These are phyloP conservation scores for Limonium bicolor DNA, from an alignment of 148 eudicot species.

Conservation along the genomic window DNA sequence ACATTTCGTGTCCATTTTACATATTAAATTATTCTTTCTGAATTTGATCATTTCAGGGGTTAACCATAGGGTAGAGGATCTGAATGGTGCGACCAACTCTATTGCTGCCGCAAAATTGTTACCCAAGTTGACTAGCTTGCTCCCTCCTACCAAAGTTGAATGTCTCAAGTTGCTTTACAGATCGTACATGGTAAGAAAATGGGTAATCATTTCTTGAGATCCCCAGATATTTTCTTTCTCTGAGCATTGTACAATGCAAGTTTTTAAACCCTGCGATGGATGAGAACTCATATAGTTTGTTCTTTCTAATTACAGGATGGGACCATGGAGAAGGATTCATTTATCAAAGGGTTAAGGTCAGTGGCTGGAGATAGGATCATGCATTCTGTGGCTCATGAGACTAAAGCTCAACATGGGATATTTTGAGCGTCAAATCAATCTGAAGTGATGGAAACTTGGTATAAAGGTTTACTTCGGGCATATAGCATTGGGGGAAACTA, in stretches of 20 bases:
- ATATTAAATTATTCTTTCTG: not conserved
- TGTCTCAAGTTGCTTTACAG: slow-evolving; percentile 20
- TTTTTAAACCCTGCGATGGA: not conserved
- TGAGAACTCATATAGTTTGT: not conserved
- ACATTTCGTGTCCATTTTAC: not conserved
- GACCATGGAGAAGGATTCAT: slow-evolving; percentile 24
- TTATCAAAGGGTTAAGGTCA: slow-evolving; percentile 23
- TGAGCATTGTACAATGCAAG: not conserved
- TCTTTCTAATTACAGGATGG: slow-evolving; percentile 31
- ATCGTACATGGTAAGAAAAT: slow-evolving; percentile 35
- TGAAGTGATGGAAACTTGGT: too few species aligned
- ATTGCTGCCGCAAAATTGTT: slow-evolving; percentile 19
- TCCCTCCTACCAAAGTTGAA: slow-evolving; percentile 23
- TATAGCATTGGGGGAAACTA: too few species aligned
- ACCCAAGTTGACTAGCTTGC: slow-evolving; percentile 17
- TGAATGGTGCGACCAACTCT: slow-evolving; percentile 6
- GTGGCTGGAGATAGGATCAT: slow-evolving; percentile 40
- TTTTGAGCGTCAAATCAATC: too few species aligned
- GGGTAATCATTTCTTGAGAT: too few species aligned
- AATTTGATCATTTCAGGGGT: slow-evolving; percentile 6
- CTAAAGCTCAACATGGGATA: too few species aligned
- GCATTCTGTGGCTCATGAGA: slow-evolving; percentile 19
- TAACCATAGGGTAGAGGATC: slow-evolving; percentile 8
- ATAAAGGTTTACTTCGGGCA: too few species aligned
- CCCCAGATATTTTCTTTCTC: not conserved